Percentiles rank a stretch among this genome's conserved stretches.
These are phyloP conservation scores for Colletotrichum sp. DNA, from an alignment of 2,329 filamentous ascomycete species.

Conservation along the genomic window DNA sequence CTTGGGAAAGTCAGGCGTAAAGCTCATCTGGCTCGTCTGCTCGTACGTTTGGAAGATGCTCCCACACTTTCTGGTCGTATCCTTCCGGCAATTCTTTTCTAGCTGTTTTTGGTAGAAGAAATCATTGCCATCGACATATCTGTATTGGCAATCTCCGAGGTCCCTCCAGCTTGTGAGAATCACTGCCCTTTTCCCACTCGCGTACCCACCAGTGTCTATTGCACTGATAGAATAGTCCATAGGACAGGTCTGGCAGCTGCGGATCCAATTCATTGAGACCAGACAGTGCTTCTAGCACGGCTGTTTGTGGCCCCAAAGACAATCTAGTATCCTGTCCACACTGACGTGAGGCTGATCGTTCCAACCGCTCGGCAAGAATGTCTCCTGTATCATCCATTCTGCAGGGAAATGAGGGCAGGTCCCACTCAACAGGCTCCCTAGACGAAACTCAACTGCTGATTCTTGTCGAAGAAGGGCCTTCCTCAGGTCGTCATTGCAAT, in stretches of 20 bases:
- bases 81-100: accelerated
- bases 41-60: not conserved
- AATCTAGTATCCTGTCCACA: not conserved
- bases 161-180: not conserved
- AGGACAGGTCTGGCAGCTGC: not conserved
- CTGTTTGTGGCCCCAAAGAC: not conserved
- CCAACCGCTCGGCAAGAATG: not conserved
- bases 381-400: not conserved
- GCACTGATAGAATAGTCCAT: not conserved
- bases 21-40: not conserved
- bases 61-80: not conserved
- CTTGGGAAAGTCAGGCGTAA: not conserved
- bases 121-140: accelerated
- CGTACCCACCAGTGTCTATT: not conserved
- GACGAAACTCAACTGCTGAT: not conserved
- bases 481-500: not conserved
- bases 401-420: not conserved
- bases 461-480: not conserved
- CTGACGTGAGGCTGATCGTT: accelerated
- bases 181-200: not conserved
- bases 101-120: accelerated
- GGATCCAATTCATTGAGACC: not conserved
- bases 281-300: not conserved
- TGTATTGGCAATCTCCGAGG: not conserved
- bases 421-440: not conserved